Percentiles rank a stretch among this genome's conserved stretches.
These are phyloP conservation scores for Bipolaris gigantea DNA, from an alignment of 2,329 filamentous ascomycete genomes.

Conservation along the genomic window DNA sequence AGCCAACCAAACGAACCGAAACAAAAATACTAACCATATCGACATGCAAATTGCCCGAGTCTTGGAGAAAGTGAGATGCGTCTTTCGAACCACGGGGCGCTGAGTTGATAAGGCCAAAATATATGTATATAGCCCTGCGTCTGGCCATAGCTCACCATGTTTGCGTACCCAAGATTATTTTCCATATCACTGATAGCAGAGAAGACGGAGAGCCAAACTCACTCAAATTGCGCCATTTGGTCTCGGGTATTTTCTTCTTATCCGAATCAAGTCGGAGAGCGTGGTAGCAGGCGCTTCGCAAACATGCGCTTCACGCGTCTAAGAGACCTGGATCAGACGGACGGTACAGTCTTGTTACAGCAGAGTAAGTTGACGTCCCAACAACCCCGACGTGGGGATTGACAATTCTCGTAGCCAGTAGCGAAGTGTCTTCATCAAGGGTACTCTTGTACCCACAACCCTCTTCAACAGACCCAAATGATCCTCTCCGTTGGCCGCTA, in stretches of 20 bases:
- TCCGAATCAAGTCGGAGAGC: conserved; percentile 11
- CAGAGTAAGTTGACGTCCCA: conserved; percentile 14
- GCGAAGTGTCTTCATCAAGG: conserved; percentile 2
- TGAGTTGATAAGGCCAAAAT: background rate
- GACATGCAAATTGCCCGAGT: background rate
- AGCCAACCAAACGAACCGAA: conserved; percentile 6
- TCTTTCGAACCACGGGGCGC: background rate
- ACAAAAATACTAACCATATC: background rate
- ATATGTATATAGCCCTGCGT: conserved; percentile 3
- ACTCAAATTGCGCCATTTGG: conserved; percentile 14
- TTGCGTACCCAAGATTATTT: background rate
- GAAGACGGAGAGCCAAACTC: conserved; percentile 7
- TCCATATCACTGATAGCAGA: conserved; percentile 14
- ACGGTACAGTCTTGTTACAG: conserved; percentile 46
- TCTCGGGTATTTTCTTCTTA: conserved; percentile 3
- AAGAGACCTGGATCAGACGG: conserved; percentile 43
- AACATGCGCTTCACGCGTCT: conserved; percentile 40
- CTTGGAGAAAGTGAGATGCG: background rate
- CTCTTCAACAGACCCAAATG: conserved; percentile 50
- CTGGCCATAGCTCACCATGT: conserved; percentile 8
- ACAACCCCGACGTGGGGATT: background rate
- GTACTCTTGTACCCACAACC: conserved; percentile 54
- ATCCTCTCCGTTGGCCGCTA: conserved; percentile 54
- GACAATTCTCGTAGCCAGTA: background rate
- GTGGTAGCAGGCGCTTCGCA: background rate